Evolutionary conservation across 768 basidiomycete species (phyloP).

Genomic region (Russula sp.): DNA sequence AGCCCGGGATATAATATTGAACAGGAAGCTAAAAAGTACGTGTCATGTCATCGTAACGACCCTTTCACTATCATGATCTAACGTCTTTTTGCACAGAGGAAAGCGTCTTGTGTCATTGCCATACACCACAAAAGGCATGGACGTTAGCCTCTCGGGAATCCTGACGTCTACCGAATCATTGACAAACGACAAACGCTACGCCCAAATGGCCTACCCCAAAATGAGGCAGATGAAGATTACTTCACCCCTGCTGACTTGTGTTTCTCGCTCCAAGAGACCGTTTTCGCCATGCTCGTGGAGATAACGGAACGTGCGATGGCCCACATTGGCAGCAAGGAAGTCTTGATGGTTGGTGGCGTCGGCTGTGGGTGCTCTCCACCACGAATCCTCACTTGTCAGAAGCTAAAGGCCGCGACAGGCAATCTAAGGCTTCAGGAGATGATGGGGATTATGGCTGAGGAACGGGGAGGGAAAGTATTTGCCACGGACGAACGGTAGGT

Average conservation of each 20-base stretch:
- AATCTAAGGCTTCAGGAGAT: conserved; percentile 94
- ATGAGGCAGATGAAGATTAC: conserved; percentile 53
- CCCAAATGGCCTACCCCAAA: conserved; percentile 38
- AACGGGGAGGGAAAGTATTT: conserved; percentile 85
- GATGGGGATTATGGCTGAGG: conserved; percentile 97
- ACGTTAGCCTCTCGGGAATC: conserved; percentile 93
- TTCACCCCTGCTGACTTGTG: conserved; percentile 96
- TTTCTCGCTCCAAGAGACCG: conserved; percentile 94
- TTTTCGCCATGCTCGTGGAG: conserved; percentile 98
- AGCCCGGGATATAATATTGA: conserved; percentile 98
- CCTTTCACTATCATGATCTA: conserved; percentile 3
- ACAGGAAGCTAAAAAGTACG: conserved; percentile 86
- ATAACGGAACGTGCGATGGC: conserved; percentile 99
- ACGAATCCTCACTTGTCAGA: background rate
- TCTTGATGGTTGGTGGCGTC: conserved; percentile 97
- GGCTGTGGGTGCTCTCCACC: conserved; percentile 69
- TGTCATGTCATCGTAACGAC: conserved; percentile 13
- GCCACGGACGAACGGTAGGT: conserved; percentile 91
- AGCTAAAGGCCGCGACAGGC: conserved; percentile 45
- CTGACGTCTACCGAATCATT: conserved; percentile 85
- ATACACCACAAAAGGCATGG: conserved; percentile 99
- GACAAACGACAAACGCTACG: conserved; percentile 81
- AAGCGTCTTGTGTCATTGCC: conserved; percentile 79
- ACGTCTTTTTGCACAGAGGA: conserved; percentile 51
- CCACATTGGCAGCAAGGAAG: conserved; percentile 93